Evolutionary conservation across 2,329 filamentous ascomycete species (phyloP), one percentile per base, ranked within the genome.

Genomic region (Epichloe brachyelytri): DNA sequence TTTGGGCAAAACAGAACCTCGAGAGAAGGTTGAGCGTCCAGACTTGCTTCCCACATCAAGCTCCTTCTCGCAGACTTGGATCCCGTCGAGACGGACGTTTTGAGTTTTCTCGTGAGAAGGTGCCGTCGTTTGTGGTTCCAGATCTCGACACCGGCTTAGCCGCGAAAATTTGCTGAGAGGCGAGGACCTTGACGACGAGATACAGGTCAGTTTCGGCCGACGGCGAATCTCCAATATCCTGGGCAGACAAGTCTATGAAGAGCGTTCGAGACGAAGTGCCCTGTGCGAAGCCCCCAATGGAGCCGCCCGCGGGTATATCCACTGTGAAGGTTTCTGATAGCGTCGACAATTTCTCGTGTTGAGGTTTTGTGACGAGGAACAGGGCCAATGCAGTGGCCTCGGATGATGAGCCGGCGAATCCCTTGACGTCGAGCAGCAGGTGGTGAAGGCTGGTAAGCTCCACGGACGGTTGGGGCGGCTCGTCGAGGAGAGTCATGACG

Each of bases 401-500:
- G n/a, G 80, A 79, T 0, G 85, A 82, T 36, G 85, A 80, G 14
- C 88, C 88, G 1, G 85, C 82, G 55, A 96, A 85, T 8, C 85
- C 83, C 60, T 86, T 90, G 54, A 97, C 77, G 59, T 95, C 88
- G 33, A 96, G 78, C 53, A 95, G 74, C 5, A 94, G 68, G 59
- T 97, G 85, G 63, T 95, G 86, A 49, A 95, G 71, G 37, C 86
- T 75, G 1, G 80, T 82, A 47, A 83, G 76, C 58, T 88, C 89
- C 15, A 79, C 68, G 10, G 79, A 72, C 4, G 79, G 74, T 19
- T 79, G 78, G 0, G 89, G 90, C n/a, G 83, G 80, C 58, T 87
- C 85, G 52, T 95, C 85, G 44, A 98, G 74, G 60, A 97, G 77
- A 66, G 89, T 95, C 93, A 98, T 98, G 63, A 90, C 80, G 4